These are phyloP conservation scores for Kwoniella sp. DNA, from an alignment of 768 basidiomycete species.

Conservation along the genomic window DNA sequence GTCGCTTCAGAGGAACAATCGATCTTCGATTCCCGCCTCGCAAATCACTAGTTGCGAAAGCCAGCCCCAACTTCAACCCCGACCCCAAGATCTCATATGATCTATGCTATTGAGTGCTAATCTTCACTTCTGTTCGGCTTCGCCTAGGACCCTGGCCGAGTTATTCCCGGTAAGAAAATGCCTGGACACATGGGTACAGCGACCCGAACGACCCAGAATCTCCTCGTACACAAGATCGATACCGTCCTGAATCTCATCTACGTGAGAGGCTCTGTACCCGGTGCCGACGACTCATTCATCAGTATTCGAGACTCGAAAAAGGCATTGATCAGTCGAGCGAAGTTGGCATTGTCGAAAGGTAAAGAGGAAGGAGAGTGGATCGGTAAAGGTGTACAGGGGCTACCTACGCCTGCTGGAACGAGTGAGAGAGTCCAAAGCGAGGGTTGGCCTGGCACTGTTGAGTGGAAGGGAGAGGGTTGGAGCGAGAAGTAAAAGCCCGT, in stretches of 20 bases:
- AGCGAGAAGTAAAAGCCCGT: conserved; percentile 19
- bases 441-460: conserved; percentile 43
- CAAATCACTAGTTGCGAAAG: no score
- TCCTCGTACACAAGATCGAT: conserved; percentile 86
- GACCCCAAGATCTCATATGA: no score
- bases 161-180: conserved; percentile 99
- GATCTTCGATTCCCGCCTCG: no score
- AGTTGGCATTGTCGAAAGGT: conserved; percentile 57
- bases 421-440: conserved; percentile 58
- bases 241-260: conserved; percentile 81
- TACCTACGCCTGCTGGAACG: conserved; percentile 93
- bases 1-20: no score
- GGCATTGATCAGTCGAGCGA: conserved; percentile 75
- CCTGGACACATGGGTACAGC: conserved; percentile 86
- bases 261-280: conserved; percentile 88
- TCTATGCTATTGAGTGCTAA: no score
- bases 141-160: conserved; percentile 94
- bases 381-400: conserved; percentile 66
- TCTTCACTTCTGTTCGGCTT: no score
- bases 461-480: conserved; percentile 41
- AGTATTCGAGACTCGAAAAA: conserved; percentile 86
- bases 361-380: conserved; percentile 48
- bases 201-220: conserved; percentile 81
- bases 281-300: conserved; percentile 83
- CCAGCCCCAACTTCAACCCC: no score